These are phyloP conservation scores for Megacollybia marginata DNA, from an alignment of 768 basidiomycete genomes.

Conservation along the genomic window DNA sequence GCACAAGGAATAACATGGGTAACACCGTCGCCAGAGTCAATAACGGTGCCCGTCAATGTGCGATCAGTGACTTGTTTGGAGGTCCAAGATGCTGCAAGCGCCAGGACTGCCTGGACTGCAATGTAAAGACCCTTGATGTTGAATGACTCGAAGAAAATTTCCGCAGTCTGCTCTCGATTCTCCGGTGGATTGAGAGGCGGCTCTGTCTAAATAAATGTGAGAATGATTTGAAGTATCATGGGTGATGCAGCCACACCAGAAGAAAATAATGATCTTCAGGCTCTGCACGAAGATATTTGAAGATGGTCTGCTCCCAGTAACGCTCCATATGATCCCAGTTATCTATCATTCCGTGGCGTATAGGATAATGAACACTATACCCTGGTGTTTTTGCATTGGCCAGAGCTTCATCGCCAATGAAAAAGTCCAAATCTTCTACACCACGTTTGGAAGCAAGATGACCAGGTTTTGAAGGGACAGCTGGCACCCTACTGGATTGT, in stretches of 20 bases:
- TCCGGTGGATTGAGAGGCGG: constrained; percentile 97
- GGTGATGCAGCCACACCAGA: constrained; percentile 50
- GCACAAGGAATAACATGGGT: constrained; percentile 96
- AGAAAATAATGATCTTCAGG: constrained; percentile 99
- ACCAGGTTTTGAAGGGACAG: constrained; percentile 79
- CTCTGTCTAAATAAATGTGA: constrained; percentile 64
- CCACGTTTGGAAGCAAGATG: constrained; percentile 95
- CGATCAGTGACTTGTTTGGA: constrained; percentile 85
- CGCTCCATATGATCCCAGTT: constrained; percentile 99
- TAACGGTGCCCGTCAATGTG: constrained; percentile 93
- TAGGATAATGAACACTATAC: constrained; percentile 93
- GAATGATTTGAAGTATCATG: not conserved
- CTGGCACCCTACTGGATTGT: constrained; percentile 60
- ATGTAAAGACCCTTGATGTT: constrained; percentile 98
- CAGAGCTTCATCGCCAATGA: constrained; percentile 97
- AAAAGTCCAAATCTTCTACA: constrained; percentile 98
- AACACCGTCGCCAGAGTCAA: constrained; percentile 98
- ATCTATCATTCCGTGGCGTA: constrained; percentile 95
- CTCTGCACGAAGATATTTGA: constrained; percentile 97
- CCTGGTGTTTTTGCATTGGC: constrained; percentile 92
- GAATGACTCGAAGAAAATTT: constrained; percentile 99
- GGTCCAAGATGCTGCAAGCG: constrained; percentile 96
- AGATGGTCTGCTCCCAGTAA: constrained; percentile 99
- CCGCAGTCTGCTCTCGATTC: constrained; percentile 97
- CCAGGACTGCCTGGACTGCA: constrained; percentile 96